A percentile compares a stretch with the other conserved stretches of the same genome.
Conservation (phyloP, 2,329 filamentous ascomycete species). For the Apiospora pterosperma region DNA sequence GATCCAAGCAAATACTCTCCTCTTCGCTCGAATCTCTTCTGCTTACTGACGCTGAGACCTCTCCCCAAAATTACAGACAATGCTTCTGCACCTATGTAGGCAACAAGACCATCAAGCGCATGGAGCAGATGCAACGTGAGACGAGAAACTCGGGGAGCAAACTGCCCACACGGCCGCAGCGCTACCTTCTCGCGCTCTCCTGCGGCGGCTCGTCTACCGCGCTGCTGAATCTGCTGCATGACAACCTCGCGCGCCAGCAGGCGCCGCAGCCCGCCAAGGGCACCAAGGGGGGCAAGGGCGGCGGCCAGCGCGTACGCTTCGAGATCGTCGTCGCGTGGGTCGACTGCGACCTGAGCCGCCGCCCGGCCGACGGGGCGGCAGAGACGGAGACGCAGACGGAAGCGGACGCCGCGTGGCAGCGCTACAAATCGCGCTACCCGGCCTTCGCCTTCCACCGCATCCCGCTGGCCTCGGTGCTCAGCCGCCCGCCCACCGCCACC, state of each 20-base stretch:
- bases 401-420: conserved; percentile 13
- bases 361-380: conserved; percentile 1
- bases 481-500: conserved; percentile 31
- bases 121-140: conserved; percentile 49
- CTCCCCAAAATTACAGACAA: conserved; percentile 47
- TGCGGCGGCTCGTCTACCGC: conserved; percentile 74
- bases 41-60: not conserved
- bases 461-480: conserved; percentile 61
- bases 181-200: conserved; percentile 75
- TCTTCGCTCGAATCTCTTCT: no score
- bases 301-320: conserved; percentile 39
- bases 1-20: not conserved
- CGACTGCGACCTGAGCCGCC: conserved; percentile 28
- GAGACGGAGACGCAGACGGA: conserved; percentile 8
- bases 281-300: conserved; percentile 46
- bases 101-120: conserved; percentile 75
- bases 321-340: conserved; percentile 61
- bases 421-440: conserved; percentile 60
- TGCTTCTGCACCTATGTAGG: conserved; percentile 79
- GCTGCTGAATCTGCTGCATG: conserved; percentile 72
- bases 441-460: conserved; percentile 60
- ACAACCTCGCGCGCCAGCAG: conserved; percentile 63
- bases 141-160: conserved; percentile 28
- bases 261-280: conserved; percentile 35
- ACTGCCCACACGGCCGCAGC: conserved; percentile 35